Evolutionary conservation across 2,329 filamentous ascomycete species (phyloP).

Genomic region (Aciculosporium take): DNA sequence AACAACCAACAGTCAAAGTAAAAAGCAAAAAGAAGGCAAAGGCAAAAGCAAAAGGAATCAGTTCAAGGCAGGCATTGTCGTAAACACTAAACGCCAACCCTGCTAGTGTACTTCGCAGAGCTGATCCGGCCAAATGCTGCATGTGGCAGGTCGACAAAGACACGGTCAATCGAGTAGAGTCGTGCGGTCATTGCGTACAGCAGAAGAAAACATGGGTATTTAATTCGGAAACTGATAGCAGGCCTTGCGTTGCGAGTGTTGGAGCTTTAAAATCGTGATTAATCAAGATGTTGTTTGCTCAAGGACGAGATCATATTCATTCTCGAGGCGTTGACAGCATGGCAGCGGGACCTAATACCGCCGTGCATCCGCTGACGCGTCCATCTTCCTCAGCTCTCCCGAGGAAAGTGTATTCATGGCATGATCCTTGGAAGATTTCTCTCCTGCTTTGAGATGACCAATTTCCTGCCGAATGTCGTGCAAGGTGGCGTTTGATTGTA

Average conservation of each 20-base stretch:
- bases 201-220: too few species aligned
- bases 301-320: background rate
- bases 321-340: background rate
- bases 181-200: too few species aligned
- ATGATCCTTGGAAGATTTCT: background rate
- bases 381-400: background rate
- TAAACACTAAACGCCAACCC: too few species aligned
- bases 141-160: too few species aligned
- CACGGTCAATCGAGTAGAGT: too few species aligned
- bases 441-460: slow-evolving; percentile 14
- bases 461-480: slow-evolving; percentile 22
- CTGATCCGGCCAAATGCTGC: too few species aligned
- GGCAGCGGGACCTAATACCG: background rate
- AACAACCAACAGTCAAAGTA: too few species aligned
- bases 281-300: background rate
- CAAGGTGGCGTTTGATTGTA: slow-evolving; percentile 20
- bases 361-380: background rate
- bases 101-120: too few species aligned
- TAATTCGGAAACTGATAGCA: too few species aligned
- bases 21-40: too few species aligned
- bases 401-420: background rate
- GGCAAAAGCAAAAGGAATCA: too few species aligned
- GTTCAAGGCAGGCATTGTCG: too few species aligned
- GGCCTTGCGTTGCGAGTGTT: background rate
- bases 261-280: background rate